phyloP scores from a whole-genome alignment of 345 rosid genomes.

The Hibiscus tridactylites region DNA sequence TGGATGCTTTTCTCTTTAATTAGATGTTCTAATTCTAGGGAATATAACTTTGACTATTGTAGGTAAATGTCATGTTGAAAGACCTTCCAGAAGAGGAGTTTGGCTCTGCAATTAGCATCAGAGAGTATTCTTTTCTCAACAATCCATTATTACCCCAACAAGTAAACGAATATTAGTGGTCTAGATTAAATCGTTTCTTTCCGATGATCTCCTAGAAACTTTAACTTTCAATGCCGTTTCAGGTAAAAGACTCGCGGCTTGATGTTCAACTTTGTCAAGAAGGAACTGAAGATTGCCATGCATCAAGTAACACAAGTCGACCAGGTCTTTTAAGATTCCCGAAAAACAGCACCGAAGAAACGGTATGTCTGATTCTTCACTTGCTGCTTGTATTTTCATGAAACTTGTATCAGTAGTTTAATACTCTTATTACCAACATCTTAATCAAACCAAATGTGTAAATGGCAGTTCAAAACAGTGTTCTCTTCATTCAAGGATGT shows the following conservation, averaged over 20 bases:
- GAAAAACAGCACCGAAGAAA: constrained; percentile 69
- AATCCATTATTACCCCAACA: constrained; percentile 77
- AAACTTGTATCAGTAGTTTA: background rate
- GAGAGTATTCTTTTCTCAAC: constrained; percentile 82
- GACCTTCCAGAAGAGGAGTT: constrained; percentile 69
- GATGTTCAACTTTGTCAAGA: constrained; percentile 83
- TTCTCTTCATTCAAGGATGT: constrained; percentile 69
- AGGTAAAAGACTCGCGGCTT: constrained; percentile 93
- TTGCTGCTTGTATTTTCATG: background rate
- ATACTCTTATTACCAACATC: background rate
- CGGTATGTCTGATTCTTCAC: constrained; percentile 33
- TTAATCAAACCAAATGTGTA: background rate
- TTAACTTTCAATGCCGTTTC: constrained; percentile 12
- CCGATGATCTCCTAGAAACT: background rate
- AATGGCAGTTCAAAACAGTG: constrained; percentile 49
- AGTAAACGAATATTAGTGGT: constrained; percentile 29
- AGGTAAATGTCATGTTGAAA: constrained; percentile 80
- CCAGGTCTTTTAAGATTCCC: constrained; percentile 63
- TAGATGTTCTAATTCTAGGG: background rate
- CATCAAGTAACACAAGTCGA: constrained; percentile 38
- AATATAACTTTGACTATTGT: constrained; percentile 25
- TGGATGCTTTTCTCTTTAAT: background rate
- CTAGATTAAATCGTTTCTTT: background rate
- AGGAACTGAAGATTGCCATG: constrained; percentile 52
- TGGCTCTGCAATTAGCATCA: constrained; percentile 65